These are phyloP conservation scores for Pichia scutulata DNA, from an alignment of 805 yeast genomes.

Conservation along the genomic window DNA sequence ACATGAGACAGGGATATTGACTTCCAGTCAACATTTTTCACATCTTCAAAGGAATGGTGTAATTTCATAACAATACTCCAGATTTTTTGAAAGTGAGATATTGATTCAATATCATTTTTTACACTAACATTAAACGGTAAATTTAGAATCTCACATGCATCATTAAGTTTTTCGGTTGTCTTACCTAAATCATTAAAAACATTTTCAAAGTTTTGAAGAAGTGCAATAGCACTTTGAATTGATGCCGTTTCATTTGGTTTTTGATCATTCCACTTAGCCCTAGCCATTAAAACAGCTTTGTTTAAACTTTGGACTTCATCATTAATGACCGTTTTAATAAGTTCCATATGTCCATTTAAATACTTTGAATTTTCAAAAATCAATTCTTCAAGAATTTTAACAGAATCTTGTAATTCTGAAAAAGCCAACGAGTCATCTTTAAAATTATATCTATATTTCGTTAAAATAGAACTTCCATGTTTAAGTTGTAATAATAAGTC, in stretches of 20 bases:
- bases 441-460: constrained; percentile 38
- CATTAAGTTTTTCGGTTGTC: constrained; percentile 17
- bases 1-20: constrained; percentile 37
- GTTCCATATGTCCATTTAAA: constrained; percentile 1
- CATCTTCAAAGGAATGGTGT: constrained; percentile 37
- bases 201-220: constrained; percentile 25
- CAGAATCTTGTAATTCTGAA: background rate
- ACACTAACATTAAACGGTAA: constrained; percentile 20
- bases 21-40: constrained; percentile 43
- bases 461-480: constrained; percentile 23
- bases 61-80: constrained; percentile 56
- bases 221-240: constrained; percentile 38
- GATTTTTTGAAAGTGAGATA: constrained; percentile 47
- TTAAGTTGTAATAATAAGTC: background rate
- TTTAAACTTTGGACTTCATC: constrained; percentile 2
- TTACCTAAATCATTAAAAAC: constrained; percentile 9
- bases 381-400: background rate
- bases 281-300: background rate
- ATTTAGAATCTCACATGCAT: constrained; percentile 30
- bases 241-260: constrained; percentile 37
- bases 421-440: background rate
- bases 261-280: constrained; percentile 6
- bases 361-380: background rate
- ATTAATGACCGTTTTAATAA: constrained; percentile 1
- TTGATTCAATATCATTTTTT: constrained; percentile 35